Evolutionary conservation across 805 yeast species (phyloP), one percentile per base, ranked within the genome.

Genomic region (Spathaspora hagerdaliae): DNA sequence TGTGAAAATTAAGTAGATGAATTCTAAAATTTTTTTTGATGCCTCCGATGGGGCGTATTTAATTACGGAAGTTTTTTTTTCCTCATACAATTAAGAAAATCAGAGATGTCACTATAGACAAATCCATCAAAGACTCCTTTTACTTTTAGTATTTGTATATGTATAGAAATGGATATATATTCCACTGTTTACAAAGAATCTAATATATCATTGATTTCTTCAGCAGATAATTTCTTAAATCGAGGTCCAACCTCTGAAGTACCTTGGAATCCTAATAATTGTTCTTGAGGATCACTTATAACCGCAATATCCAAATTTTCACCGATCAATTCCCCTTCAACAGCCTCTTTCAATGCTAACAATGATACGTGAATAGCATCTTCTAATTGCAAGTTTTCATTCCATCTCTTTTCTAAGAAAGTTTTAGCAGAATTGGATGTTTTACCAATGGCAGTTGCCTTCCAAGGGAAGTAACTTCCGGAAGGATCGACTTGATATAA

Each of bases 381-480:
- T 70, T 94, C 99, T 51, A 94, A 76, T 71, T 94, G 99, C 62
- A 94, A 75, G 66, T 94, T 96, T 53, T 90, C 96, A 63, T 91
- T 92, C 97, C 98, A 94, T 70, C 99, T 83, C 71, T 94, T 94
- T 66, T 94, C 99, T 61, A 94, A 71, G 58, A 94, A 94, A 1
- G 98, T 92, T 74, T 95, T 94, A 32, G 98, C 99, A n/a, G 96
- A 88, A 38, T 82, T 82, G 3, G 97, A 83, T 26, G 97, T 96
- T 63, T 90, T 91, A 52, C 99, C 99, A 57, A 94, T 94, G 24
- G 99, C 98, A 3, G 99, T 92, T 34, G 99, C 99, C 69, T 92
- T 94, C 99, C 99, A 94, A 8, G 99, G 98, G 77, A 88, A 94
- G 65, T 85, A 94, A 36, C 97, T 83, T 8, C 99, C 99, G 3